Evolutionary conservation across 2,329 filamentous ascomycete genomes (phyloP).

Genomic region (Fusarium sp.): DNA sequence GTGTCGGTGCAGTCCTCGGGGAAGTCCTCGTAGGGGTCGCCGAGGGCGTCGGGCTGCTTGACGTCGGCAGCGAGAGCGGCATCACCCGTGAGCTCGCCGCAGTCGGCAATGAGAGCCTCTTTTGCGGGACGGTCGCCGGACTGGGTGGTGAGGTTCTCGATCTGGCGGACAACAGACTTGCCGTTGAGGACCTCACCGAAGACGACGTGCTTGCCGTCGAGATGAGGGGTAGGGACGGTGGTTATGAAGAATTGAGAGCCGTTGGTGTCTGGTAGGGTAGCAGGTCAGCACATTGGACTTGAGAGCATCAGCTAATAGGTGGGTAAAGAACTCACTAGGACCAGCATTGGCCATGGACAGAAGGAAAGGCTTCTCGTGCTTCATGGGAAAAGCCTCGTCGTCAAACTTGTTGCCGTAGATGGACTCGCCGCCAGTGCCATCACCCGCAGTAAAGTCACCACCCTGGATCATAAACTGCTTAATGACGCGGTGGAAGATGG

Average conservation of each 20-base stretch:
- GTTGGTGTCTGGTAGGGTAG: constrained; percentile 75
- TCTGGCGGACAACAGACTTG: constrained; percentile 88
- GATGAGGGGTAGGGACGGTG: constrained; percentile 91
- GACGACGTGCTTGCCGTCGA: constrained; percentile 96
- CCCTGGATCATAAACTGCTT: constrained; percentile 97
- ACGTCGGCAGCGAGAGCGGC: constrained; percentile 74
- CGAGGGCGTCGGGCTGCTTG: constrained; percentile 80
- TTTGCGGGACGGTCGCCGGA: constrained; percentile 79
- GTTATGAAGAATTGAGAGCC: constrained; percentile 99
- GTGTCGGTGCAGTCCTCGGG: constrained; percentile 81
- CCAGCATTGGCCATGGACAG: constrained; percentile 99
- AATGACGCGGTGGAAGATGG: constrained; percentile 94
- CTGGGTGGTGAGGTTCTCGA: constrained; percentile 84
- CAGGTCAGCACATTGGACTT: constrained; percentile 17
- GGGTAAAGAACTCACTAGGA: constrained; percentile 68
- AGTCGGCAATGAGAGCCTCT: constrained; percentile 81
- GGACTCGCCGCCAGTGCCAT: constrained; percentile 94
- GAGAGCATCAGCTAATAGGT: neutral
- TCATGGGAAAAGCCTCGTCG: constrained; percentile 92
- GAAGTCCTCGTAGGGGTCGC: constrained; percentile 95
- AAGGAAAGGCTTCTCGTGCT: constrained; percentile 93
- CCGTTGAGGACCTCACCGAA: constrained; percentile 94
- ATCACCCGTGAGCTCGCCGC: constrained; percentile 82
- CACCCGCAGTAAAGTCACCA: constrained; percentile 94
- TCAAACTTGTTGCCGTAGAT: constrained; percentile 98